Evolutionary conservation across 2,329 filamentous ascomycete genomes (phyloP), one percentile per base, ranked within the genome.

Genomic region (Cordyceps cateniannulata): DNA sequence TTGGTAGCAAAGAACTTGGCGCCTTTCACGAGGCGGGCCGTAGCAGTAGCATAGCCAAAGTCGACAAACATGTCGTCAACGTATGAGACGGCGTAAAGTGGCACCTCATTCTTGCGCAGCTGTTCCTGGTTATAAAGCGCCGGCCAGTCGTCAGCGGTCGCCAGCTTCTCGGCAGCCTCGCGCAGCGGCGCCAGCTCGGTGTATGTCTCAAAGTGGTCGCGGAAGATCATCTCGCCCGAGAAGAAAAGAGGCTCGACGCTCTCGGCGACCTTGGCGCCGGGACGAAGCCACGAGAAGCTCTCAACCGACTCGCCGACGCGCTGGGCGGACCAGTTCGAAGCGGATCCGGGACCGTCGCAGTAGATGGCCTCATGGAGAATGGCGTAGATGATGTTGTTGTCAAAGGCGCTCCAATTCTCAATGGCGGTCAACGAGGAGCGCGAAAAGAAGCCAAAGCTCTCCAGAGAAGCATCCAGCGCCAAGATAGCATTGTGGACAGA

Each of bases 31-130:
- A 86, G 83, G 45, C 76, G 77, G 10, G 90, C 91, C 18, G 91
- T 96, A 66, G 89, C 85, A 67, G 84, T 81, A 9, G 90, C 88
- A 59, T 92, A 76, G 7, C 85, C 84, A 66, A 84, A 89, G 69
- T 96, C 89, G 32, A 98, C 93, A 69, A 96, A 97, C 90, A 97
- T 95, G 70, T 96, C 92, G 64, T 96, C 88, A 5, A 91, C 72
- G 67, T 89, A 98, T 2, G 85, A 88, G 1, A 90, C 91, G 1
- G 92, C 89, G 69, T 95, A 97, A 0, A 96, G 85, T 0, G 93
- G 93, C 0, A 97, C 90, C 62, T 86, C 80, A 68, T 97, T 97
- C 67, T 81, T 83, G 20, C 80, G 81, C 52, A 97, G 78, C 72
- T 90, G 87, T 58, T 84, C 82, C 63, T 85, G 78, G 68, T 96